A percentile compares a stretch with the other conserved stretches of the same genome.
Evolutionary conservation across 805 yeast genomes (phyloP).

Genomic region (Wickerhamomyces ciferrii): DNA sequence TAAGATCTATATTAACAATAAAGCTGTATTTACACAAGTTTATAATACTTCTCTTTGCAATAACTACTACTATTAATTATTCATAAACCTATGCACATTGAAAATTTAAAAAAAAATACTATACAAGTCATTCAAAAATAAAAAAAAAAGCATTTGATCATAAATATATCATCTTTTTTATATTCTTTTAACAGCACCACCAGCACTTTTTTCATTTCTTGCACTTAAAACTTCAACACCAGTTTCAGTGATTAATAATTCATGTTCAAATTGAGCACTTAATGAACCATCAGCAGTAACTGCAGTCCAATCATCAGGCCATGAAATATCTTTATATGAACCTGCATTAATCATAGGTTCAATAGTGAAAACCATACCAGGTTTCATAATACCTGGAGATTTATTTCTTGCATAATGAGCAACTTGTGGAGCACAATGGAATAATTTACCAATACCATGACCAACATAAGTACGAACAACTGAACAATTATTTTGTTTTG

Average conservation of each 20-base stretch:
- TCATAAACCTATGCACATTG: neutral
- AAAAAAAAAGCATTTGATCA: too few species aligned
- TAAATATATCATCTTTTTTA: neutral
- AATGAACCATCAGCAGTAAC: constrained; percentile 84
- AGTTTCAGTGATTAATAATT: constrained; percentile 84
- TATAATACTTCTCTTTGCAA: too few species aligned
- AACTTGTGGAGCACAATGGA: constrained; percentile 89
- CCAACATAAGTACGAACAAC: constrained; percentile 92
- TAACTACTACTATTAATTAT: too few species aligned
- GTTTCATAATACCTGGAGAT: constrained; percentile 88
- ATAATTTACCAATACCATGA: constrained; percentile 82
- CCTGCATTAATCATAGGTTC: constrained; percentile 97
- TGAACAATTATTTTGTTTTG: constrained; percentile 69
- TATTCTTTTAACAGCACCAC: constrained; percentile 70
- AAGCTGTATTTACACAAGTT: too few species aligned
- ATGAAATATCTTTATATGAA: constrained; percentile 66
- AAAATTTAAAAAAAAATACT: neutral
- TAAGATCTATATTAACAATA: too few species aligned
- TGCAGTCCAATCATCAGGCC: constrained; percentile 99
- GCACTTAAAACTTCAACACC: constrained; percentile 91
- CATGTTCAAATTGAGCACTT: constrained; percentile 95
- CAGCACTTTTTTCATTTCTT: constrained; percentile 77
- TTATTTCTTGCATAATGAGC: constrained; percentile 95
- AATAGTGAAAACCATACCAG: constrained; percentile 94
- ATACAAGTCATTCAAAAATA: neutral